Base-by-base conservation (phyloP, 805 yeast genomes). In the Saccharomyces kudriavzevii region DNA sequence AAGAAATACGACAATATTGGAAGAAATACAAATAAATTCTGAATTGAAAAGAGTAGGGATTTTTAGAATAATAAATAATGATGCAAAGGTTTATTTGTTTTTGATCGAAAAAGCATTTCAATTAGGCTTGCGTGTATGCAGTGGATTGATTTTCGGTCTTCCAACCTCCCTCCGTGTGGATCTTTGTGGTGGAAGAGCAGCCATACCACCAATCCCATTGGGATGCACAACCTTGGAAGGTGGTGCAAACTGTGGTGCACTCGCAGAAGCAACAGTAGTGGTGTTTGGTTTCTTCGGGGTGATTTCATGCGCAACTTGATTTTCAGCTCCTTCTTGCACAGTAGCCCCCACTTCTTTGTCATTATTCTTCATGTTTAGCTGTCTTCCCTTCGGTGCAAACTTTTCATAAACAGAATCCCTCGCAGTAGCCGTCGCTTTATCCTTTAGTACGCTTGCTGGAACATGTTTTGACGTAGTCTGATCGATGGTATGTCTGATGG, bases 401-500 rank as follows among this genome's bases (percentile, higher is more conserved):
- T 60, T 61, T 29, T 66, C 60, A 54, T 68, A 68, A 2, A 59
- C 45, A 5, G 60, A 46, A 13, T 58, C 63, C 51, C 67, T 59
- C 3, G 65, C 48, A 26, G 47, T 51, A 20, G 55, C 52, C 14
- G 60, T 49, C 1, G 64, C 66, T 47, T 60, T 65, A 31, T 64
- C 67, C 48, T 62, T 63, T 26, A 64, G 49, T 1, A 54, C 52
- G 28, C 59, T 59, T 2, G 58, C 57, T 22, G 70, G 68, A 8
- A 86, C 73, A 2, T 87, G 90, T 3, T 81, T 79, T 0, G 91
- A 85, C 54, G 79, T 82, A 1, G 77, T 75, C 48, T 85, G 92
- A 65, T 87, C 90, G 13, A 85, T 73, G 0, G 85, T 83, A 52
- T 82, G 78, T 57, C 75, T 77, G 13, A 77, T 78, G 5, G 80